phyloP scores from a whole-genome alignment of 495 filamentous ascomycete species.

The Aspergillus coremiiformis region DNA sequence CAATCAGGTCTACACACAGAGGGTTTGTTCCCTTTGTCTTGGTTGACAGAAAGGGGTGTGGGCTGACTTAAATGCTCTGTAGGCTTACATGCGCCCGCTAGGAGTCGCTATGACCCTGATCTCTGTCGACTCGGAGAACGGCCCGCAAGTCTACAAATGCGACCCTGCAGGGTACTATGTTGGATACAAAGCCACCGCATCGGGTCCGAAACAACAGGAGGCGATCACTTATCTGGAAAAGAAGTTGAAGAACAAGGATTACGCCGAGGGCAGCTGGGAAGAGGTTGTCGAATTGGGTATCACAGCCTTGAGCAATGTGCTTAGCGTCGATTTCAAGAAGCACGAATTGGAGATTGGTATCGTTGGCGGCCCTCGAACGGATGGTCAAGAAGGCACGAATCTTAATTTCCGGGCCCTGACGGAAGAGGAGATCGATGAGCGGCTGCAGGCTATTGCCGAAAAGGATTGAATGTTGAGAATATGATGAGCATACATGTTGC shows the following conservation, averaged over 20 bases:
- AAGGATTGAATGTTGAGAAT: conserved; percentile 64
- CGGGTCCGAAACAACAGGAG: conserved; percentile 96
- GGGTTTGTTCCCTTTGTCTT: conserved; percentile 48
- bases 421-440: conserved; percentile 96
- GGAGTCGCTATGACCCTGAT: conserved; percentile 92
- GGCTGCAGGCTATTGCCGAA: conserved; percentile 94
- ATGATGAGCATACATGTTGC: conserved; percentile 8
- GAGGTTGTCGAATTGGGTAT: conserved; percentile 97
- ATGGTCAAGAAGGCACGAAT: conserved; percentile 73
- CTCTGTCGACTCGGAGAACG: conserved; percentile 84
- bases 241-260: conserved; percentile 99
- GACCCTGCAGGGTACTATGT: conserved; percentile 97
- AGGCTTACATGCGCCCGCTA: conserved; percentile 98
- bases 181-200: conserved; percentile 95
- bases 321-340: conserved; percentile 99
- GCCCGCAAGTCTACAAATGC: conserved; percentile 97
- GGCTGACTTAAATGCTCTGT: conserved; percentile 2
- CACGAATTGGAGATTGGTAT: conserved; percentile 96
- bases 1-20: conserved; percentile 97
- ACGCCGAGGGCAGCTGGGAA: conserved; percentile 87
- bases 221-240: conserved; percentile 96
- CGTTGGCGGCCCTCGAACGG: conserved; percentile 72
- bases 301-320: conserved; percentile 84
- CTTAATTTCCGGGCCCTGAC: conserved; percentile 79
- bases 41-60: background rate